Evolutionary conservation across 176 grass and related monocot species (phyloP).

Genomic region (Hordeum marinum): DNA sequence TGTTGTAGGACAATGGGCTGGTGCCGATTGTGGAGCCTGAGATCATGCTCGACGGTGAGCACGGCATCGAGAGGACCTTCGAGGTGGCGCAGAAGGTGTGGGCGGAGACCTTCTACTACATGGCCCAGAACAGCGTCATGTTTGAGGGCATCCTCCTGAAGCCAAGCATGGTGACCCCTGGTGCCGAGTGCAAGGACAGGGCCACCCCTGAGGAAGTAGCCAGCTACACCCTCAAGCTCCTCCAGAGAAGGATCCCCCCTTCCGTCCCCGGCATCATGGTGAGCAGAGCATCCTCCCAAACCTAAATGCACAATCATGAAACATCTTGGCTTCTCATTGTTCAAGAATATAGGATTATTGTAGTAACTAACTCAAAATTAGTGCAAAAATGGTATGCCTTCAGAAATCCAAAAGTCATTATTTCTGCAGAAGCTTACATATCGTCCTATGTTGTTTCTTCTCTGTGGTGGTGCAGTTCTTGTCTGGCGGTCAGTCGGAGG

Average conservation of each 20-base stretch:
- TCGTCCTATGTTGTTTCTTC: background rate
- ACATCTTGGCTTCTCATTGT: background rate
- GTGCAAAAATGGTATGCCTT: background rate
- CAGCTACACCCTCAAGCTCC: constrained; percentile 85
- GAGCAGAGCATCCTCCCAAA: background rate
- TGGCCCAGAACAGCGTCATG: constrained; percentile 88
- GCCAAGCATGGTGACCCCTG: constrained; percentile 98
- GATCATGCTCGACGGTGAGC: constrained; percentile 88
- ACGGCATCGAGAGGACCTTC: constrained; percentile 80
- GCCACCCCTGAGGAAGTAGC: constrained; percentile 78
- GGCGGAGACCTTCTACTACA: constrained; percentile 82
- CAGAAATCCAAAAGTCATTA: background rate
- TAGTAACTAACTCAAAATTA: background rate
- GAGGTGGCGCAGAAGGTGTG: constrained; percentile 90
- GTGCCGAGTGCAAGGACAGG: constrained; percentile 76
- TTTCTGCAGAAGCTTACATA: background rate
- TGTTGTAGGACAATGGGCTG: constrained; percentile 82
- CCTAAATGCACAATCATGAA: background rate
- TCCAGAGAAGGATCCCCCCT: constrained; percentile 90
- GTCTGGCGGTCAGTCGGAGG: constrained; percentile 92
- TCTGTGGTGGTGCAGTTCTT: constrained; percentile 61
- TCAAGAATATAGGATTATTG: background rate
- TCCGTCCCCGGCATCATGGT: constrained; percentile 96
- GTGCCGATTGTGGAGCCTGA: constrained; percentile 98
- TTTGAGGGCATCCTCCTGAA: constrained; percentile 96